These are phyloP conservation scores for Pythium aphanidermatum DNA, from an alignment of 352 stramenopile species.

Conservation along the genomic window DNA sequence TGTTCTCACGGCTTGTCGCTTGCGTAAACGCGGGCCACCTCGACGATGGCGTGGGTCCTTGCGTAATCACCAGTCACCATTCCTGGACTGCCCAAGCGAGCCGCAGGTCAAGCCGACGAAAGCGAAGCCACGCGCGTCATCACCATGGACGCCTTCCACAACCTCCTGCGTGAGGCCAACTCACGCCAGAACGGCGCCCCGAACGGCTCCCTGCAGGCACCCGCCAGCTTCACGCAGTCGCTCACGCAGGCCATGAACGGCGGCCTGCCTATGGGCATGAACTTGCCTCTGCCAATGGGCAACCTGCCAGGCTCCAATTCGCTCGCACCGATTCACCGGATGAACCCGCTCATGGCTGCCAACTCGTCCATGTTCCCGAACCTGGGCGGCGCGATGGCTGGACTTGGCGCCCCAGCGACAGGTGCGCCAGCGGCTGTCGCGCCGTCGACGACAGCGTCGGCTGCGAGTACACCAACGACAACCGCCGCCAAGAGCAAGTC, in stretches of 20 bases:
- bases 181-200: slow-evolving; percentile 29
- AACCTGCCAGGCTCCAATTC: slow-evolving; percentile 35
- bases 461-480: too few species aligned
- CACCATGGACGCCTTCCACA: slow-evolving; percentile 74
- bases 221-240: slow-evolving; percentile 30
- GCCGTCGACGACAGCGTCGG: slow-evolving; percentile 1
- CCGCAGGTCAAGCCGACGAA: neutral
- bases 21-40: slow-evolving; percentile 19
- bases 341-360: slow-evolving; percentile 61
- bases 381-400: slow-evolving; percentile 18
- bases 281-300: slow-evolving; percentile 42
- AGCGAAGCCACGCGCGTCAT: neutral
- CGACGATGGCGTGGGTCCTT: too few species aligned
- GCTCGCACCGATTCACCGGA: slow-evolving; percentile 64
- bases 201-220: slow-evolving; percentile 16
- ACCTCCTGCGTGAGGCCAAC: slow-evolving; percentile 64
- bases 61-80: slow-evolving; percentile 20
- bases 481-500: slow-evolving; percentile 33
- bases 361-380: slow-evolving; percentile 65
- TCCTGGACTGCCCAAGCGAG: neutral
- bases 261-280: slow-evolving; percentile 63
- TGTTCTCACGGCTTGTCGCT: too few species aligned
- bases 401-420: slow-evolving; percentile 11
- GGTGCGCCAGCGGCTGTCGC: slow-evolving; percentile 7
- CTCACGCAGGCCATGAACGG: slow-evolving; percentile 41